Percentiles rank a stretch among this genome's conserved stretches.
Conservation (phyloP, 2,329 filamentous ascomycete genomes). For the Xylariomycetidae sp. region DNA sequence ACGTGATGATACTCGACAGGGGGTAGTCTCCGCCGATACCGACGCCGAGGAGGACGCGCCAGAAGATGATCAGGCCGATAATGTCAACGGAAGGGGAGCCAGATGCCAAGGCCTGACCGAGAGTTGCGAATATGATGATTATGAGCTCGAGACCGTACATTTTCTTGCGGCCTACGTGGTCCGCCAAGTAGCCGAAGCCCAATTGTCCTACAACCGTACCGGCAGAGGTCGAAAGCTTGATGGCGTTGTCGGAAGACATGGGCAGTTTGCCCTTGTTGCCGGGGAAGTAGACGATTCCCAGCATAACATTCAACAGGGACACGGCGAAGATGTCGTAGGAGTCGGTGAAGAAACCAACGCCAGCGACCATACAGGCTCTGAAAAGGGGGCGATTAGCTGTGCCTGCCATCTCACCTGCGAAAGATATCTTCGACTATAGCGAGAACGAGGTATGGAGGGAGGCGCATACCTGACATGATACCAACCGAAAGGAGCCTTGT, state of each 20-base stretch:
- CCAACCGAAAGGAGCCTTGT: conserved; percentile 79
- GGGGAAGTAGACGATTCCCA: conserved; percentile 72
- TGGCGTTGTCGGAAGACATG: conserved; percentile 66
- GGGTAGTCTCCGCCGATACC: conserved; percentile 78
- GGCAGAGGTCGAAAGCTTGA: conserved; percentile 79
- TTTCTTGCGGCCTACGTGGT: conserved; percentile 69
- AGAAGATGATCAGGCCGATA: conserved; percentile 69
- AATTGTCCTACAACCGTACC: conserved; percentile 82
- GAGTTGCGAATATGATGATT: conserved; percentile 73
- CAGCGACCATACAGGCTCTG: conserved; percentile 69
- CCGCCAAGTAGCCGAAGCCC: conserved; percentile 73
- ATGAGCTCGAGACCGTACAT: conserved; percentile 74
- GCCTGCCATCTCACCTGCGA: too few relatives aligned
- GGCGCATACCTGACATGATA: conserved; percentile 59
- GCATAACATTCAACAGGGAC: conserved; percentile 67
- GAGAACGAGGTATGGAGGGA: too few relatives aligned
- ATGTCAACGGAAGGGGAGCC: conserved; percentile 59
- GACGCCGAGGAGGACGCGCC: conserved; percentile 72
- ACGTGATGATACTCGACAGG: conserved; percentile 77
- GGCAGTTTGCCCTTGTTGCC: conserved; percentile 55
- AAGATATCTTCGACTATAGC: too few relatives aligned
- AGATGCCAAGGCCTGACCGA: conserved; percentile 65
- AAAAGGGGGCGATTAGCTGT: too few relatives aligned
- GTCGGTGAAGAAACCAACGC: conserved; percentile 86
- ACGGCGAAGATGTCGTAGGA: conserved; percentile 81